Evolutionary conservation across 495 filamentous ascomycete species (phyloP).

Genomic region (Talaromyces liani): DNA sequence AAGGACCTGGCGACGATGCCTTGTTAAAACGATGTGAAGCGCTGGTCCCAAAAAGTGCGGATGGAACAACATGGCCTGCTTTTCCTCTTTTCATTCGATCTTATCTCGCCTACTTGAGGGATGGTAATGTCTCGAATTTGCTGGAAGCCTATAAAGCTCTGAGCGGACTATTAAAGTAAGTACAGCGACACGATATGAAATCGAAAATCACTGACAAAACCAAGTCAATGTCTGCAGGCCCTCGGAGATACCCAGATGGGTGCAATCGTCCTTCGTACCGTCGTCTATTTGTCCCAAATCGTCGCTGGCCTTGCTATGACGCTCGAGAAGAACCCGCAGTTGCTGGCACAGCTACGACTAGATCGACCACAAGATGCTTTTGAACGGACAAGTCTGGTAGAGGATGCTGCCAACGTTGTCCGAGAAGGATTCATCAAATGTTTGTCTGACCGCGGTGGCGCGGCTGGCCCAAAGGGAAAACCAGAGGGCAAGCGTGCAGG

Average conservation of each 20-base stretch:
- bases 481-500: conserved; percentile 79
- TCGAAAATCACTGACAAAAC: background rate
- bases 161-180: conserved; percentile 64
- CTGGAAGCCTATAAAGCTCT: conserved; percentile 67
- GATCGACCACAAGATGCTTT: conserved; percentile 40
- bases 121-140: conserved; percentile 66
- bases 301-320: conserved; percentile 75
- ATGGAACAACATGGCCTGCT: conserved; percentile 61
- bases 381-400: conserved; percentile 68
- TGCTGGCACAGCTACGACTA: conserved; percentile 50
- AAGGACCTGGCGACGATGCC: conserved; percentile 36
- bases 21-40: conserved; percentile 51
- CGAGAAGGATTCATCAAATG: conserved; percentile 88
- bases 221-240: conserved; percentile 67
- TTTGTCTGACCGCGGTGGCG: conserved; percentile 69
- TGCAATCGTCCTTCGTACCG: conserved; percentile 66
- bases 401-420: conserved; percentile 77
- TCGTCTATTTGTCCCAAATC: conserved; percentile 66
- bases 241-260: conserved; percentile 73
- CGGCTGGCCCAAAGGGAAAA: conserved; percentile 40
- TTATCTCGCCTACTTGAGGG: conserved; percentile 72
- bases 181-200: background rate
- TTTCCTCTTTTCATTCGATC: conserved; percentile 71
- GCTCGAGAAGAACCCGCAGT: conserved; percentile 65
- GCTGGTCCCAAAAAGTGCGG: conserved; percentile 48